phyloP scores from a whole-genome alignment of 73 alveolate species.

The Urostyla sp. region DNA sequence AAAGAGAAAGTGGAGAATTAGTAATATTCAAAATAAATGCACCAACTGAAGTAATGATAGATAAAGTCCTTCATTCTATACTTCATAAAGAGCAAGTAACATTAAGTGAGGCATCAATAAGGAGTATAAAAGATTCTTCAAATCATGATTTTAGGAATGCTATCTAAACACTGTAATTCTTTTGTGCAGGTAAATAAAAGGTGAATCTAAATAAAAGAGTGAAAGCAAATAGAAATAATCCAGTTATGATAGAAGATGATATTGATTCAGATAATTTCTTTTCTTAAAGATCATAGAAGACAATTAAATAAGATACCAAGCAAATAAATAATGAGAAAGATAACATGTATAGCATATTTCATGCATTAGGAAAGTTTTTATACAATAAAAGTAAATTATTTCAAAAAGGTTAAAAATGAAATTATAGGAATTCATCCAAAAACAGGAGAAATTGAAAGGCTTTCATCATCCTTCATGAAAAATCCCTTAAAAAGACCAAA shows the following conservation, averaged over 20 bases:
- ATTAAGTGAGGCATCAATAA: neutral
- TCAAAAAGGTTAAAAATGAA: neutral
- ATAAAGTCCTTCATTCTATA: slow-evolving; percentile 2
- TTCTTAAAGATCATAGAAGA: neutral
- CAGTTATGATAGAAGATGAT: neutral
- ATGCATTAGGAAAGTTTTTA: slow-evolving; percentile 66
- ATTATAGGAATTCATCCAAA: slow-evolving; percentile 52
- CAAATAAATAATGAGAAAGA: slow-evolving; percentile 9
- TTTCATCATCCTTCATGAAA: neutral
- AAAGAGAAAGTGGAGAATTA: too few relatives aligned
- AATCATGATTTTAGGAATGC: slow-evolving; percentile 61
- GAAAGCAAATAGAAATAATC: neutral
- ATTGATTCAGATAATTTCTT: neutral
- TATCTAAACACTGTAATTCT: slow-evolving; percentile 46
- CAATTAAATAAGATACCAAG: neutral
- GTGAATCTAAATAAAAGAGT: neutral
- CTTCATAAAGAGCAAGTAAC: neutral
- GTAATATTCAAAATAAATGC: slow-evolving; percentile 44
- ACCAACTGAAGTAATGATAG: slow-evolving; percentile 51
- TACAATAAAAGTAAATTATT: slow-evolving; percentile 57
- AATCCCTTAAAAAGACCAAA: slow-evolving; percentile 42
- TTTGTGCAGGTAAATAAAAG: slow-evolving; percentile 14
- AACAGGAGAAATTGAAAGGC: neutral
- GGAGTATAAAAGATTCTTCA: neutral
- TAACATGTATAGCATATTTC: slow-evolving; percentile 49